These are phyloP conservation scores for Aureobasidium sp. DNA, from an alignment of 2,329 filamentous ascomycete genomes.

Conservation along the genomic window DNA sequence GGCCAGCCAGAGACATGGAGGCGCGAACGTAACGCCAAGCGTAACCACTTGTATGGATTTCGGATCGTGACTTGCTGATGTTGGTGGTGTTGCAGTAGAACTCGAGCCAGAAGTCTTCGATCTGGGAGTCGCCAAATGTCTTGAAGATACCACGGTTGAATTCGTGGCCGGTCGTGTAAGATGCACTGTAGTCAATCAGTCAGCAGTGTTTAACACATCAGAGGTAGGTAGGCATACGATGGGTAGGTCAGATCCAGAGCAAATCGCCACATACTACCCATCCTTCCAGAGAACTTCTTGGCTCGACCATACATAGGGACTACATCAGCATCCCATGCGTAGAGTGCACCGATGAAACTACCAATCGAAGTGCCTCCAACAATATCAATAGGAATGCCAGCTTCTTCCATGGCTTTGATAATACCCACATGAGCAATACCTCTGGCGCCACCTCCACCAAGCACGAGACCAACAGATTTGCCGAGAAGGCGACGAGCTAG, in stretches of 20 bases:
- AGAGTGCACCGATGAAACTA: slow-evolving; percentile 87
- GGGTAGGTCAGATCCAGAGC: slow-evolving; percentile 93
- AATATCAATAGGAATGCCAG: slow-evolving; percentile 91
- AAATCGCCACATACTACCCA: slow-evolving; percentile 99
- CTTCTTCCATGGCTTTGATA: slow-evolving; percentile 90
- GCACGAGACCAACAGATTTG: slow-evolving; percentile 86
- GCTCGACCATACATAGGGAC: slow-evolving; percentile 94
- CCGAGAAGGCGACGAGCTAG: slow-evolving; percentile 84
- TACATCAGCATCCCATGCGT: slow-evolving; percentile 91
- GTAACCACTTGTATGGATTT: slow-evolving; percentile 93
- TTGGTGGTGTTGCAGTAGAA: slow-evolving; percentile 99
- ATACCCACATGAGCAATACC: slow-evolving; percentile 91
- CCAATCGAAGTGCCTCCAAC: slow-evolving; percentile 95
- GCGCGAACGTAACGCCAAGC: slow-evolving; percentile 96
- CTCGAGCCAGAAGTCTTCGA: slow-evolving; percentile 98
- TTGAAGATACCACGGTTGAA: slow-evolving; percentile 99
- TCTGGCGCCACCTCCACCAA: slow-evolving; percentile 86
- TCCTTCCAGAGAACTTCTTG: slow-evolving; percentile 97
- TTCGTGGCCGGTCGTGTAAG: slow-evolving; percentile 96
- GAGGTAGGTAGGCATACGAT: slow-evolving; percentile 39
- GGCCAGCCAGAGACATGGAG: slow-evolving; percentile 90
- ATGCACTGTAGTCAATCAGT: slow-evolving; percentile 44
- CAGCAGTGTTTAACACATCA: neutral
- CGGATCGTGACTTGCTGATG: slow-evolving; percentile 84
- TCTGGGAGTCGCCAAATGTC: slow-evolving; percentile 91